Evolutionary conservation across 305 asterid genomes (phyloP).

Genomic region (Lippia alba): DNA sequence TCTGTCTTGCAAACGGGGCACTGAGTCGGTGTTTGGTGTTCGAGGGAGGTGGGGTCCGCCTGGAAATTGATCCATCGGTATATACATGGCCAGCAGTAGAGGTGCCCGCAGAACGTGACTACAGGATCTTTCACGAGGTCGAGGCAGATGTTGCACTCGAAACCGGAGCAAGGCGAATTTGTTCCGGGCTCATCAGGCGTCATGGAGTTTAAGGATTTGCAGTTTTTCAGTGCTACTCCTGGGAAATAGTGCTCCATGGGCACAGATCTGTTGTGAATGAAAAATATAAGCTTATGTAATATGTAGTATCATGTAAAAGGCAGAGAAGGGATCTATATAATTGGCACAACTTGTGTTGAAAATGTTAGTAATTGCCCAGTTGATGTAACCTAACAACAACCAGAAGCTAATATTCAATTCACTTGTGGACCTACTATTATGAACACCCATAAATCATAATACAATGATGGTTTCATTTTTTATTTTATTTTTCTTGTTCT

Average conservation of each 20-base stretch:
- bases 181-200: slow-evolving; percentile 36
- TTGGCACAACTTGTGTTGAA: neutral
- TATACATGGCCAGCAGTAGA: slow-evolving; percentile 92
- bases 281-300: neutral
- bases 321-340: neutral
- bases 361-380: no score
- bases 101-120: slow-evolving; percentile 87
- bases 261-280: slow-evolving; percentile 20
- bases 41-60: slow-evolving; percentile 28
- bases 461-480: no score
- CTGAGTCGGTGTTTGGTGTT: slow-evolving; percentile 42
- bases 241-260: slow-evolving; percentile 43
- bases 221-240: slow-evolving; percentile 37
- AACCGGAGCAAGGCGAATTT: slow-evolving; percentile 44
- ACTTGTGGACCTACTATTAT: slow-evolving; percentile 7
- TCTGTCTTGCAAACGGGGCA: slow-evolving; percentile 82
- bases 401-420: neutral
- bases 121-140: slow-evolving; percentile 80
- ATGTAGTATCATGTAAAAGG: neutral
- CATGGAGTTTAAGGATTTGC: slow-evolving; percentile 38
- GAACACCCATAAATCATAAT: neutral
- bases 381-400: slow-evolving; percentile 20
- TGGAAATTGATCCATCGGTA: slow-evolving; percentile 68
- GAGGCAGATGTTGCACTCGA: slow-evolving; percentile 85
- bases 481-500: neutral